These are phyloP conservation scores for Geosmithia flava DNA, from an alignment of 2,329 filamentous ascomycete genomes.

Conservation along the genomic window DNA sequence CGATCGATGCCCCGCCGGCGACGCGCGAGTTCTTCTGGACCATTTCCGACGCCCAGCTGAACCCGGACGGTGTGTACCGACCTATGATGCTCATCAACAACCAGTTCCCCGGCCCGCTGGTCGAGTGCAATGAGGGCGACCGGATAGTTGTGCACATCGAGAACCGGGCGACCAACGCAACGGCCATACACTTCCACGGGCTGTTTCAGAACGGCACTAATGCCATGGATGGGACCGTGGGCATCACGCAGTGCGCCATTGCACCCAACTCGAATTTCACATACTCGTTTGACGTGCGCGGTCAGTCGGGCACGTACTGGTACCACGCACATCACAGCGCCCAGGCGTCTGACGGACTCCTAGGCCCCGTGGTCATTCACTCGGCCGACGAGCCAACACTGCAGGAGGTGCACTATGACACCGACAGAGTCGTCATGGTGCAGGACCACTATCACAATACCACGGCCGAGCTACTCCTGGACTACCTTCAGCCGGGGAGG, in stretches of 20 bases:
- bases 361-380: constrained; percentile 44
- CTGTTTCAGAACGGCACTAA: constrained; percentile 42
- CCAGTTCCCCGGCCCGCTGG: constrained; percentile 59
- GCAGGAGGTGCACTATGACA: constrained; percentile 31
- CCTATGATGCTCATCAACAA: constrained; percentile 61
- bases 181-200: constrained; percentile 51
- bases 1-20: constrained; percentile 33
- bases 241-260: constrained; percentile 41
- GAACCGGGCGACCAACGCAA: constrained; percentile 50
- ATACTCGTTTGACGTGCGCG: constrained; percentile 38
- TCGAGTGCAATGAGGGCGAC: constrained; percentile 65
- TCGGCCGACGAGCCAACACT: constrained; percentile 40
- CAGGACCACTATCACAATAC: constrained; percentile 31
- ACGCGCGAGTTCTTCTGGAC: constrained; percentile 49
- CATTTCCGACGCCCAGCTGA: constrained; percentile 42
- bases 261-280: constrained; percentile 30
- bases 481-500: constrained; percentile 26
- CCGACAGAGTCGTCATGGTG: constrained; percentile 33
- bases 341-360: constrained; percentile 48
- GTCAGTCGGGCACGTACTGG: constrained; percentile 44
- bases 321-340: constrained; percentile 45
- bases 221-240: constrained; percentile 44
- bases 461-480: constrained; percentile 1
- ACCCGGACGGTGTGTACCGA: constrained; percentile 46
- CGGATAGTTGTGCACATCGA: constrained; percentile 55